Evolutionary conservation across 192 early-diverging fungal genomes (phyloP), one percentile per base, ranked within the genome.

Genomic region (Coemansia sp.): DNA sequence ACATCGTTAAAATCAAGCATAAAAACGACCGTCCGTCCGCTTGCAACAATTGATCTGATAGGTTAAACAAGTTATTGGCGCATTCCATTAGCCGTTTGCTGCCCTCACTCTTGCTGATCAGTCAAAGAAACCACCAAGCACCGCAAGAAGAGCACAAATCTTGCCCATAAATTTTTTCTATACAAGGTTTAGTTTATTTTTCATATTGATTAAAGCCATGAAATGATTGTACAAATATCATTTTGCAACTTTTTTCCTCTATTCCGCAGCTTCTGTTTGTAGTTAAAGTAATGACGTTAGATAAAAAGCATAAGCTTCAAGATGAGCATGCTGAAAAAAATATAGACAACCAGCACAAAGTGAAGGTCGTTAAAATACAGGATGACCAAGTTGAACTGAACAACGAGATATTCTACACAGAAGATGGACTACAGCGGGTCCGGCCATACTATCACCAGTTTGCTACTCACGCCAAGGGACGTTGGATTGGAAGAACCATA

Each of bases 401-500:
- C 51, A 47, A 9, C 7, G 66, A 65, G 26, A 27, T 79, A 1
- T 79, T 73, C 65, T 79, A 67, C 24, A 68, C 69, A 31, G 56
- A 63, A 7, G 58, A 32, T 21, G 68, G 71, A 0, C 49, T 81
- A 19, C 73, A 72, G 60, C 64, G 71, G 9, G 90, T 98, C 8
- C 69, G 74, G 30, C 96, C 96, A 1, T 98, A 97, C 71, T 87
- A 83, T 67, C 93, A 86, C 66, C 82, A 85, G 41, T 95, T 91
- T 65, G 67, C 87, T 57, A 88, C 91, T 0, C 91, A 88, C 70
- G 91, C 90, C 22, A 97, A 97, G 71, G 91, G 91, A 16, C 86
- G 97, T 9, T 98, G 97, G 97, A 63, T 91, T 4, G 86, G 86
- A 9, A 83, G 86, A 7, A 72, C 74, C 0, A 53, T 98, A n/a